A percentile compares a stretch with the other conserved stretches of the same genome.
These are phyloP conservation scores for Pyrenochaeta sp. DNA, from an alignment of 2,329 filamentous ascomycete species.

Conservation along the genomic window DNA sequence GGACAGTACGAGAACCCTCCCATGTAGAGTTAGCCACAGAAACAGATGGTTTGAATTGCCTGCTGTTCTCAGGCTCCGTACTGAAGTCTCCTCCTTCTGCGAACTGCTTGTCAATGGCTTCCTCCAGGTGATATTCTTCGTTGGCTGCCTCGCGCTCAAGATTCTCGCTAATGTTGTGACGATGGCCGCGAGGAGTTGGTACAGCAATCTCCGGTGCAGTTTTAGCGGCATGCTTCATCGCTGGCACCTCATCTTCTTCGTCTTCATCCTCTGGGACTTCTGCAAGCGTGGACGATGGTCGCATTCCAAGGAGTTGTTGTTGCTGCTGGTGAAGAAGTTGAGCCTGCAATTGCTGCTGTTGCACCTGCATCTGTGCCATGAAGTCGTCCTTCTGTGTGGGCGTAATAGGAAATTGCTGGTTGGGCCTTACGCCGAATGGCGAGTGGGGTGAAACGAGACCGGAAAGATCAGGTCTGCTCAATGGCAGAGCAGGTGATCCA, in stretches of 20 bases:
- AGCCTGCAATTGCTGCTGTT: constrained; percentile 62
- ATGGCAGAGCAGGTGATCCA: constrained; percentile 53
- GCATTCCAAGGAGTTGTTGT: constrained; percentile 56
- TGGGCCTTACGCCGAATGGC: constrained; percentile 63
- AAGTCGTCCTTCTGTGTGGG: constrained; percentile 50
- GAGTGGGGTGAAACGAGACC: constrained; percentile 62
- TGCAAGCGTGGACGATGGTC: constrained; percentile 63
- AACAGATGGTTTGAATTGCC: constrained; percentile 37
- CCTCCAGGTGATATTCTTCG: constrained; percentile 83
- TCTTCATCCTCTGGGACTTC: constrained; percentile 79
- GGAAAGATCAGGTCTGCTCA: constrained; percentile 49
- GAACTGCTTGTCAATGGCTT: constrained; percentile 79
- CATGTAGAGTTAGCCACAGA: constrained; percentile 40
- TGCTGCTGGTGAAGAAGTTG: constrained; percentile 59
- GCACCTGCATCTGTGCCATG: constrained; percentile 57
- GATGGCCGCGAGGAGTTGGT: constrained; percentile 67
- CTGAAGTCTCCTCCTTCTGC: constrained; percentile 77
- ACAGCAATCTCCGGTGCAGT: constrained; percentile 64
- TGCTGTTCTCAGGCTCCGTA: constrained; percentile 57
- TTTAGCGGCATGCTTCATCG: constrained; percentile 49
- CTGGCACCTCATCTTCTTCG: constrained; percentile 58
- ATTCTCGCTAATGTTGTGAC: constrained; percentile 77
- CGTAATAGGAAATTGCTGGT: constrained; percentile 54
- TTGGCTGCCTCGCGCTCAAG: constrained; percentile 87
- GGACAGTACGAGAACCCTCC: constrained; percentile 52